These are phyloP conservation scores for Agaricales sp. DNA, from an alignment of 1,284 basidiomycete genomes.

Conservation along the genomic window DNA sequence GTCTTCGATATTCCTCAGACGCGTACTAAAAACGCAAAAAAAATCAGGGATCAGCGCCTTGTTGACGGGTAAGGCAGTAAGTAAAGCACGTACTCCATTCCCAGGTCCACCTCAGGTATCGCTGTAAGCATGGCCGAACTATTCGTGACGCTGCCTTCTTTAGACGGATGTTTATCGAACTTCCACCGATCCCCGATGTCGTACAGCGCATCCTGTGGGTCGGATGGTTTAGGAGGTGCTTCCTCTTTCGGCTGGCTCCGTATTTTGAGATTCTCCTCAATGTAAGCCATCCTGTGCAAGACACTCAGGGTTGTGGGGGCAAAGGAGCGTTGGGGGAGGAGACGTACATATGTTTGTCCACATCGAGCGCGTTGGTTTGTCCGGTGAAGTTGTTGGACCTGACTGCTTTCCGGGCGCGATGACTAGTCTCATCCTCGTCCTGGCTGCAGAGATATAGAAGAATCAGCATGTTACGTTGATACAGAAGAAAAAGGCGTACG, in stretches of 20 bases:
- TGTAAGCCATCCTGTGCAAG: slow-evolving; percentile 84
- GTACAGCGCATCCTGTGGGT: slow-evolving; percentile 80
- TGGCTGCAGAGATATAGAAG: slow-evolving; percentile 1
- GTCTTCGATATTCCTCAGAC: slow-evolving; percentile 91
- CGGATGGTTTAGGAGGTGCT: slow-evolving; percentile 33
- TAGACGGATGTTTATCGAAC: slow-evolving; percentile 40
- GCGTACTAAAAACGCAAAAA: slow-evolving; percentile 39
- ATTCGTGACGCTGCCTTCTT: slow-evolving; percentile 90
- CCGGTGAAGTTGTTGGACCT: slow-evolving; percentile 91
- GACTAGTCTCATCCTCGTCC: slow-evolving; percentile 8
- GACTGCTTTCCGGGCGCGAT: slow-evolving; percentile 48
- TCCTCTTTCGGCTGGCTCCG: slow-evolving; percentile 51
- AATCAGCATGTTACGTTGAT: not conserved
- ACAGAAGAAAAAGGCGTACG: slow-evolving; percentile 28
- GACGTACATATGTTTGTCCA: slow-evolving; percentile 94
- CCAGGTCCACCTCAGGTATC: slow-evolving; percentile 94
- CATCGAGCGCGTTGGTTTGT: slow-evolving; percentile 91
- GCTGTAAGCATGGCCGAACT: slow-evolving; percentile 91
- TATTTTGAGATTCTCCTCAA: slow-evolving; percentile 85
- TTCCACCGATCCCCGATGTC: slow-evolving; percentile 68
- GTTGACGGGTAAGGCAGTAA: not conserved
- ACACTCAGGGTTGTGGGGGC: not conserved
- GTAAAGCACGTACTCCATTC: slow-evolving; percentile 77
- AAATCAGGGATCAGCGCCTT: slow-evolving; percentile 3
- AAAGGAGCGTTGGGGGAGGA: slow-evolving; percentile 2